These are phyloP conservation scores for Amanita fuliginea DNA, from an alignment of 768 basidiomycete species.

Conservation along the genomic window DNA sequence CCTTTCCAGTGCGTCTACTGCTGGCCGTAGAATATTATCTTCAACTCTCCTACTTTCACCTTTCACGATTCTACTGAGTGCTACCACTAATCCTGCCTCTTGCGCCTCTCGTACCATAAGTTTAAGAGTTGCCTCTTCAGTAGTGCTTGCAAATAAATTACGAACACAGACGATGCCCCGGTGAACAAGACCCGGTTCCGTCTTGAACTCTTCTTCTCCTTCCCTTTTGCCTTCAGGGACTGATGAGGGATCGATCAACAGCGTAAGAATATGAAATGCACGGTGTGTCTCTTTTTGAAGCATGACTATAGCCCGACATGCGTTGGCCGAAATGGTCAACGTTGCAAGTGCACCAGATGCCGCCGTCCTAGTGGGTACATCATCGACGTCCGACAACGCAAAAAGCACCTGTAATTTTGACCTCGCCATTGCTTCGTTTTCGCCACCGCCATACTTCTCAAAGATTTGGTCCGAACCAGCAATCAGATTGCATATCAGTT, in stretches of 20 bases:
- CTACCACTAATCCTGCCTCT: constrained; percentile 39
- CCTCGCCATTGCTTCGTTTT: constrained; percentile 26
- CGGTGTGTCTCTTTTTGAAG: constrained; percentile 58
- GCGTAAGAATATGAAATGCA: constrained; percentile 54
- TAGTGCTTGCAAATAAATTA: constrained; percentile 44
- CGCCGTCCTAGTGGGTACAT: constrained; percentile 77
- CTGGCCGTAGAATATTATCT: constrained; percentile 32
- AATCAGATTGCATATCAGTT: constrained; percentile 88
- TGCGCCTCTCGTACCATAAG: constrained; percentile 40
- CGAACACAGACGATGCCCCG: constrained; percentile 67
- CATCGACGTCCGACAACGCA: constrained; percentile 80
- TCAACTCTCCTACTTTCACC: constrained; percentile 19
- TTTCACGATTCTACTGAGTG: constrained; percentile 41
- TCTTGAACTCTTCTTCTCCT: constrained; percentile 23
- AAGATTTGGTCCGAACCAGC: constrained; percentile 69
- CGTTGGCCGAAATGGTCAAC: constrained; percentile 49
- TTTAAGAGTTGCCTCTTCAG: constrained; percentile 25
- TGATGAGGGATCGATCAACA: constrained; percentile 51
- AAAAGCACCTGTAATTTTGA: constrained; percentile 74
- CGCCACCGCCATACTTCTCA: constrained; percentile 50
- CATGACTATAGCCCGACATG: constrained; percentile 49
- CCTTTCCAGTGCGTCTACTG: constrained; percentile 39
- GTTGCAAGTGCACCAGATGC: constrained; percentile 86
- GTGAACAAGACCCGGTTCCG: constrained; percentile 58
- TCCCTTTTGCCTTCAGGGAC: constrained; percentile 20